A percentile compares a stretch with the other conserved stretches of the same genome.
Conservation (phyloP, 73 alveolate species). For the Paramecium biaurelia region DNA sequence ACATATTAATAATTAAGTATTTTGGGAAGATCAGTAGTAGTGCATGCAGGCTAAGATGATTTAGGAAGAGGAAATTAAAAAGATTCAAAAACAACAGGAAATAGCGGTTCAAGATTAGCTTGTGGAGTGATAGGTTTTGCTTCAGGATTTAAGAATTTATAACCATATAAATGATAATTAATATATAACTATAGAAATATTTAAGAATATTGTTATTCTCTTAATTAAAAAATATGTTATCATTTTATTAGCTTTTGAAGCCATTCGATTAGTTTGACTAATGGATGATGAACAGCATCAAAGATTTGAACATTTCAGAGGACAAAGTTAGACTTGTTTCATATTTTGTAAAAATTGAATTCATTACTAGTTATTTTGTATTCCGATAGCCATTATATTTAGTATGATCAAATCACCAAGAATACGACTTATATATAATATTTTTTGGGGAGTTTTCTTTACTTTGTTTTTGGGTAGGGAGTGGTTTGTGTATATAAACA, state of each 20-base stretch:
- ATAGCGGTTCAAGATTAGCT: constrained; percentile 77
- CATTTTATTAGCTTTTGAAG: background rate
- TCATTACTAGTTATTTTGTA: background rate
- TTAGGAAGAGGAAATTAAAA: constrained; percentile 80
- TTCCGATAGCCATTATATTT: background rate
- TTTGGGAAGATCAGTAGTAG: constrained; percentile 75
- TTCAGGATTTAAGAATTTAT: constrained; percentile 55
- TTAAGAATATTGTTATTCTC: constrained; percentile 20
- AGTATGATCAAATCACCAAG: background rate
- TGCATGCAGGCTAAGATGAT: constrained; percentile 78
- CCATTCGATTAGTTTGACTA: constrained; percentile 3
- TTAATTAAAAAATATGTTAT: background rate
- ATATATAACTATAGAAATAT: background rate
- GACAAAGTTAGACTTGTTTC: constrained; percentile 14
- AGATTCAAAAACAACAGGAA: constrained; percentile 85
- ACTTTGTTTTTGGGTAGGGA: background rate
- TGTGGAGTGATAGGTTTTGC: constrained; percentile 63
- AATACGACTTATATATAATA: background rate
- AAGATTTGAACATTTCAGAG: background rate
- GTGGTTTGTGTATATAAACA: constrained; percentile 23
- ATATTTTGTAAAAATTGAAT: background rate
- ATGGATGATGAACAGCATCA: background rate
- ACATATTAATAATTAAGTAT: constrained; percentile 17
- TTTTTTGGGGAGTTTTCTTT: constrained; percentile 4
- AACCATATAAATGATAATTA: constrained; percentile 33